Conservation (phyloP, 179 eudicot species). For the Beta corolliflora region DNA sequence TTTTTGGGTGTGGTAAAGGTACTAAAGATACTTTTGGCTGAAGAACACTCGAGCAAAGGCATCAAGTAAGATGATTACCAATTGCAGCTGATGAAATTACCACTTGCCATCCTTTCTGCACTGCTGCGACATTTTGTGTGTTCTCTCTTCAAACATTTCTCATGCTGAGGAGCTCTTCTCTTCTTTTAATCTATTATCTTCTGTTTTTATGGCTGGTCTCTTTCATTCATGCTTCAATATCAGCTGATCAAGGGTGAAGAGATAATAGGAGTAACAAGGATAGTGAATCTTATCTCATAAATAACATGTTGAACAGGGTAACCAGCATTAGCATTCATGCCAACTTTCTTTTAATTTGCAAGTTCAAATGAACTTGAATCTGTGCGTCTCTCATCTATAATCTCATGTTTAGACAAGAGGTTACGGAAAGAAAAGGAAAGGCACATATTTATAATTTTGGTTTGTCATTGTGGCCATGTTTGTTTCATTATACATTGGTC, state of each 20-base stretch:
- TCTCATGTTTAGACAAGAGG: not conserved
- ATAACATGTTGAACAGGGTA: not conserved
- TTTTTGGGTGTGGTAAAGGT: too few relatives aligned
- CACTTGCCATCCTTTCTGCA: not conserved
- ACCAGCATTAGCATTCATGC: not conserved
- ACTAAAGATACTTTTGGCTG: too few relatives aligned
- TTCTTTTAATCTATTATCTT: not conserved
- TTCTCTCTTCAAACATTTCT: not conserved
- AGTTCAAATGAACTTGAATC: not conserved
- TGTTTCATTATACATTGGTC: not conserved
- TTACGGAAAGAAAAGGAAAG: not conserved
- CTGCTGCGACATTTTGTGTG: not conserved
- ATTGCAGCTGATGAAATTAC: not conserved
- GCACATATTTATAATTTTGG: not conserved
- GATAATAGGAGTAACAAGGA: not conserved
- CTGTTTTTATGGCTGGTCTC: not conserved
- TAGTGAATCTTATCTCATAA: not conserved
- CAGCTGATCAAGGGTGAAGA: not conserved
- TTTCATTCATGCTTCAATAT: not conserved
- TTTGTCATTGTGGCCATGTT: not conserved
- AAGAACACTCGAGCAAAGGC: not conserved
- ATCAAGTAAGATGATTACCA: too few relatives aligned
- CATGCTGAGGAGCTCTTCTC: not conserved
- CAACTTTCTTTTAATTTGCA: not conserved
- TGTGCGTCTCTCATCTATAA: not conserved